Conservation (phyloP, 176 grass and related monocot species). For the Raddia guianensis region DNA sequence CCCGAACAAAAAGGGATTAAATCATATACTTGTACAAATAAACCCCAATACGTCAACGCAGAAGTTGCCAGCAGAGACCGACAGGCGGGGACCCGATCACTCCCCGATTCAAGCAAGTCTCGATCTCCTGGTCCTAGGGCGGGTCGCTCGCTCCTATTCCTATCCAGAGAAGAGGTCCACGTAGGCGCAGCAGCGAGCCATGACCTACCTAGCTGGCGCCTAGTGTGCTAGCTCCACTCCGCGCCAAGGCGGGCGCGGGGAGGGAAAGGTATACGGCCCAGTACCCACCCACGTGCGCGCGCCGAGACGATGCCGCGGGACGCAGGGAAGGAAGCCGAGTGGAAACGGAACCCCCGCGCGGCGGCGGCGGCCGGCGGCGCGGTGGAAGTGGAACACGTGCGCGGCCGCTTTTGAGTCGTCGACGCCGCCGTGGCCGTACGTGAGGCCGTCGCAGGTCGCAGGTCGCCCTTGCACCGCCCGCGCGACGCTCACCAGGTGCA, state of each 20-base stretch:
- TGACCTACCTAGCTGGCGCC: not conserved
- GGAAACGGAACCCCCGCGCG: conserved; percentile 36
- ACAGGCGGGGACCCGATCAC: no score
- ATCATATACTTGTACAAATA: no score
- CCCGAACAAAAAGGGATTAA: no score
- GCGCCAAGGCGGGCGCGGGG: not conserved
- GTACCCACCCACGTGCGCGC: conserved; percentile 4
- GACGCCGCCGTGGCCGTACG: not conserved
- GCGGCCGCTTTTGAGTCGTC: not conserved
- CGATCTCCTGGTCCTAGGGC: no score
- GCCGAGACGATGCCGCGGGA: not conserved
- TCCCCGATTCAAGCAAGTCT: no score
- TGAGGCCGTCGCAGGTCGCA: no score
- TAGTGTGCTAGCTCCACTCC: not conserved
- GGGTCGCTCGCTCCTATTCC: not conserved
- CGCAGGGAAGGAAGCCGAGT: conserved; percentile 28
- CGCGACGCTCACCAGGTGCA: no score
- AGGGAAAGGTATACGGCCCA: conserved; percentile 10
- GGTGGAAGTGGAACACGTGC: not conserved
- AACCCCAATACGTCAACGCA: no score
- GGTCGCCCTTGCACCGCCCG: no score
- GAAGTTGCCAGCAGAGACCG: no score
- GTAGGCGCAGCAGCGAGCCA: not conserved
- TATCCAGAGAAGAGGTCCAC: not conserved
- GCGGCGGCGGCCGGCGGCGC: not conserved